Percentiles rank a stretch among this genome's conserved stretches.
Evolutionary conservation across 257 asterid genomes (phyloP).

Genomic region (Solanum pennellii): DNA sequence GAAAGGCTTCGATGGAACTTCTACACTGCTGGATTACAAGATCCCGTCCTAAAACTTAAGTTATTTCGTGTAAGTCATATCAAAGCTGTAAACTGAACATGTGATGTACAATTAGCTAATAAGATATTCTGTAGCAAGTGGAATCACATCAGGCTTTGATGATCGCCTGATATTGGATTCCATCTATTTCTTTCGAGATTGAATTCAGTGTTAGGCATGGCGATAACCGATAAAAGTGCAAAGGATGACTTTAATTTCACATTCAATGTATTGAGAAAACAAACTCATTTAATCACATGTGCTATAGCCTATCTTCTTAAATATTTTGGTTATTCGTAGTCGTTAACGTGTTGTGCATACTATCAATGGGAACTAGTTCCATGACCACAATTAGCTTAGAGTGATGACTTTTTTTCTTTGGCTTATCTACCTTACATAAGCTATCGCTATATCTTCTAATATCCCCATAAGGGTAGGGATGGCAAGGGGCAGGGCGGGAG

Average conservation of each 20-base stretch:
- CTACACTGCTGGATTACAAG: conserved; percentile 39
- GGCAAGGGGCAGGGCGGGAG: too few relatives aligned
- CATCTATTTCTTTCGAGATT: neutral
- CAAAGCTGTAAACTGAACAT: neutral
- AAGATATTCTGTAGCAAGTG: neutral
- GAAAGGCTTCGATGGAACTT: conserved; percentile 48
- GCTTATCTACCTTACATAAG: neutral
- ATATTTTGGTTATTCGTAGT: neutral
- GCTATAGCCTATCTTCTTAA: neutral
- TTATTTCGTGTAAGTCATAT: neutral
- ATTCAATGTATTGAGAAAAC: neutral
- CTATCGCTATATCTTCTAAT: too few relatives aligned
- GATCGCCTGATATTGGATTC: neutral
- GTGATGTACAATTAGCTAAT: neutral
- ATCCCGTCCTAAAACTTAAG: neutral
- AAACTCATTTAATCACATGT: neutral
- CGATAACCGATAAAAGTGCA: neutral
- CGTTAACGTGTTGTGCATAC: neutral
- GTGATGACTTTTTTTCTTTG: neutral
- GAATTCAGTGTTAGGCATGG: neutral
- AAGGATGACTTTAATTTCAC: neutral
- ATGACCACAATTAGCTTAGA: neutral
- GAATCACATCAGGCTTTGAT: neutral
- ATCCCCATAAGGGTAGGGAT: neutral
- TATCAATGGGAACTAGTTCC: neutral